A percentile compares a stretch with the other conserved stretches of the same genome.
Evolutionary conservation across 345 rosid species (phyloP).

Genomic region (Syzygium aqueum): DNA sequence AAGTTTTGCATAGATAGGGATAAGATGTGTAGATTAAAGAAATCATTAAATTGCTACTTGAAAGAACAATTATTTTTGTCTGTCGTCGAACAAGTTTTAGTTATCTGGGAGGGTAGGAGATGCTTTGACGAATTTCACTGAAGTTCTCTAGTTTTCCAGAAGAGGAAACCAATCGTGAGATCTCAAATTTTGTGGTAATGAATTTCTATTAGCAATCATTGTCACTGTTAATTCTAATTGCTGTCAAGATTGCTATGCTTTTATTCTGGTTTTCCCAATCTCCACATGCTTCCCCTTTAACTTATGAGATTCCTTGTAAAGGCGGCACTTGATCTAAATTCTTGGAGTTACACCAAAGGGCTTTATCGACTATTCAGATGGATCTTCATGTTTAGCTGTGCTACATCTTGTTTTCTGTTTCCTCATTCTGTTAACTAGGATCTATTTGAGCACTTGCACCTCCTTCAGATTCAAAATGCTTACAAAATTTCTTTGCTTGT

Average conservation of each 20-base stretch:
- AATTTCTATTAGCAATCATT: background rate
- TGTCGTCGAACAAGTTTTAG: background rate
- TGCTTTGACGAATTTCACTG: background rate
- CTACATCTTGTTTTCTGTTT: background rate
- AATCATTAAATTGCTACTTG: background rate
- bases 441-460: background rate
- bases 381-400: background rate
- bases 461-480: background rate
- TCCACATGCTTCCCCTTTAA: background rate
- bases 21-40: background rate
- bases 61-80: background rate
- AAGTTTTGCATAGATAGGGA: background rate
- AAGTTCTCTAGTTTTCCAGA: background rate
- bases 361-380: background rate
- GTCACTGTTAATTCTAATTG: background rate
- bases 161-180: background rate
- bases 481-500: background rate
- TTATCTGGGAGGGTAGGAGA: background rate
- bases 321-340: background rate
- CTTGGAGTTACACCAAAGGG: background rate
- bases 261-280: background rate
- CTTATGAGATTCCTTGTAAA: background rate
- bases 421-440: background rate
- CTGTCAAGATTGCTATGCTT: background rate
- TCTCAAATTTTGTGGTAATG: background rate